Evolutionary conservation across 768 basidiomycete genomes (phyloP).

Genomic region (Mycena vitilis): DNA sequence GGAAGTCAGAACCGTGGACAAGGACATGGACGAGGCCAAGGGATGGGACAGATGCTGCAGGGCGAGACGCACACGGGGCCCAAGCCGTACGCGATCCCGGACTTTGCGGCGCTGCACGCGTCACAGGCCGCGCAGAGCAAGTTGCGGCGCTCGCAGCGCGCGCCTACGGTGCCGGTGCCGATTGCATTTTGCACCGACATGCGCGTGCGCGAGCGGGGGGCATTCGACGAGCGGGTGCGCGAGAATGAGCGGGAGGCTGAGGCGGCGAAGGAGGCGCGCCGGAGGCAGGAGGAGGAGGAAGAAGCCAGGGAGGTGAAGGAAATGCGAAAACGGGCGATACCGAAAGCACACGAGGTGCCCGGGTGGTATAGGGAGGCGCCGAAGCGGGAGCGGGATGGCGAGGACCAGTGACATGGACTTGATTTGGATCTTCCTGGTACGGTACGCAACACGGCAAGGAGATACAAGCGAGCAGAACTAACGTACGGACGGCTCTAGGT

Average conservation of each 20-base stretch:
- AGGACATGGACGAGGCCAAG: no score
- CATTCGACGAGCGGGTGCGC: slow-evolving; percentile 69
- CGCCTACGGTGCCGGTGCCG: slow-evolving; percentile 60
- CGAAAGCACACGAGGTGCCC: slow-evolving; percentile 77
- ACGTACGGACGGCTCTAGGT: no score
- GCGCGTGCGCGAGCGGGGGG: slow-evolving; percentile 70
- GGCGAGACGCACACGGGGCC: slow-evolving; percentile 6
- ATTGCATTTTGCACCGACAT: slow-evolving; percentile 64
- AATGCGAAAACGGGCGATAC: slow-evolving; percentile 70
- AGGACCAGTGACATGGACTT: neutral
- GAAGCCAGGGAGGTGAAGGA: slow-evolving; percentile 73
- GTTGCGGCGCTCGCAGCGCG: slow-evolving; percentile 59
- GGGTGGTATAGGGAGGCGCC: slow-evolving; percentile 83
- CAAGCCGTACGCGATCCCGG: slow-evolving; percentile 55
- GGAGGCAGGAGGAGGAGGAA: slow-evolving; percentile 59
- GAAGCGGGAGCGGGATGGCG: slow-evolving; percentile 54
- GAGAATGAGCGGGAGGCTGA: slow-evolving; percentile 68
- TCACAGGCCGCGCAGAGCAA: slow-evolving; percentile 56
- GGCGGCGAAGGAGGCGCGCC: slow-evolving; percentile 57
- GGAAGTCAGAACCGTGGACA: no score
- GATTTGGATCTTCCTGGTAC: no score
- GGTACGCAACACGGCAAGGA: no score
- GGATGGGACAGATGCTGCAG: no score
- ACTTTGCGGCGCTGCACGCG: slow-evolving; percentile 67
- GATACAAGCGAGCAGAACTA: no score